Conservation (phyloP, 164 flowering plant species). For the Cinnamomum micranthum region DNA sequence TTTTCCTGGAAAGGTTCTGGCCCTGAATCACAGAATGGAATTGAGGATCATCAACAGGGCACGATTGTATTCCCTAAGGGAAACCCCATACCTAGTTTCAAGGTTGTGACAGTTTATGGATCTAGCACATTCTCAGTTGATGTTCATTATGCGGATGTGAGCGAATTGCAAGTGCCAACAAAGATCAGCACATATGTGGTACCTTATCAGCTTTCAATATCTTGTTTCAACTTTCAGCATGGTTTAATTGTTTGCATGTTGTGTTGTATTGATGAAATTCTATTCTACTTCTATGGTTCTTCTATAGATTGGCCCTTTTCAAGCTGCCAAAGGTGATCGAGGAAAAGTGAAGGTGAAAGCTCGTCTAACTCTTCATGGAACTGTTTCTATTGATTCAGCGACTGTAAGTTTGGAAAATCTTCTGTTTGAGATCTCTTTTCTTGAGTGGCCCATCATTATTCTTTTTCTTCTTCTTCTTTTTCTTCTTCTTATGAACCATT, state of each 20-base stretch:
- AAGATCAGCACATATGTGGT: slow-evolving; percentile 86
- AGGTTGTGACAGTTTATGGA: slow-evolving; percentile 75
- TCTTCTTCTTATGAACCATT: neutral
- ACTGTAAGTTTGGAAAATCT: slow-evolving; percentile 47
- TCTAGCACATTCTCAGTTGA: slow-evolving; percentile 71
- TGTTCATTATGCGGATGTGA: slow-evolving; percentile 65
- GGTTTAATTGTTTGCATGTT: neutral
- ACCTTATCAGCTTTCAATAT: neutral
- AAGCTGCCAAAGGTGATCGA: slow-evolving; percentile 62
- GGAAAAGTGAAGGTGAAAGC: slow-evolving; percentile 79
- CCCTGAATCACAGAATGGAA: slow-evolving; percentile 58
- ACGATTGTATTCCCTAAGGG: slow-evolving; percentile 81
- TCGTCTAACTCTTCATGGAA: slow-evolving; percentile 78
- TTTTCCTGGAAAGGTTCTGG: slow-evolving; percentile 78
- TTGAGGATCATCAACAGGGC: slow-evolving; percentile 54
- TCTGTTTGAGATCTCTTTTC: neutral
- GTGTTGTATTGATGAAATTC: neutral
- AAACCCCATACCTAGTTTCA: slow-evolving; percentile 73
- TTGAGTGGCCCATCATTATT: neutral
- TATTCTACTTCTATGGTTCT: neutral
- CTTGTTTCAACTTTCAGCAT: neutral
- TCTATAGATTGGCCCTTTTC: slow-evolving; percentile 68
- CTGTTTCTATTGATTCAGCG: slow-evolving; percentile 84
- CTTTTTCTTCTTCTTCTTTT: neutral
- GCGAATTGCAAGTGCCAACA: slow-evolving; percentile 57